phyloP scores from a whole-genome alignment of 108 stramenopile genomes.

The Parietichytrium sp. region DNA sequence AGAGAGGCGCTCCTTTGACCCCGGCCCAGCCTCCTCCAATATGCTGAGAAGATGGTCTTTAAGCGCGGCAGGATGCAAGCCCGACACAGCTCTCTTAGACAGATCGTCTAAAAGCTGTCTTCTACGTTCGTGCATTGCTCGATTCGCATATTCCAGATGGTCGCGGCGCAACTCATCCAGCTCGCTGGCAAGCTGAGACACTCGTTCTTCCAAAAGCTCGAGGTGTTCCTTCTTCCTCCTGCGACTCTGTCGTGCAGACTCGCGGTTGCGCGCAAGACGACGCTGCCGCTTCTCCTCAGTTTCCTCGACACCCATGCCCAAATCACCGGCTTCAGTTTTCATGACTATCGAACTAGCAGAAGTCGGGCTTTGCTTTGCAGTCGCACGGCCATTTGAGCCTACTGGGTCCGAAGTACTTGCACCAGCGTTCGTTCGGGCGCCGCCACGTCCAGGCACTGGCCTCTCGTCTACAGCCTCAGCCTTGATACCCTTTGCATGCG shows the following conservation, averaged over 20 bases:
- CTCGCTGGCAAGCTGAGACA: constrained; percentile 63
- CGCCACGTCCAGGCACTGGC: too few species aligned
- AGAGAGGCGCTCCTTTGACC: constrained; percentile 52
- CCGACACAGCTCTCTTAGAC: constrained; percentile 22
- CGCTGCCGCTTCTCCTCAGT: constrained; percentile 66
- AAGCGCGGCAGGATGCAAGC: constrained; percentile 28
- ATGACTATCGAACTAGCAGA: too few species aligned
- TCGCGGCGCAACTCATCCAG: constrained; percentile 75
- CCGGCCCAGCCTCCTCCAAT: constrained; percentile 8
- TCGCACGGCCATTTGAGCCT: too few species aligned
- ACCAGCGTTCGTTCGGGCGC: too few species aligned
- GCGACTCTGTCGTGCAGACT: constrained; percentile 84
- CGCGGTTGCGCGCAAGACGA: constrained; percentile 86
- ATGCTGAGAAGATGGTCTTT: neutral
- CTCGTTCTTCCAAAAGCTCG: constrained; percentile 83
- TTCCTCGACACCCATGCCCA: too few species aligned
- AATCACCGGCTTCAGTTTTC: too few species aligned
- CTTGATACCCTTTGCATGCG: too few species aligned
- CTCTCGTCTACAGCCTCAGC: too few species aligned
- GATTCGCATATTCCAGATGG: constrained; percentile 64
- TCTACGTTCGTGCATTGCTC: constrained; percentile 51
- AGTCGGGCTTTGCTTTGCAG: too few species aligned
- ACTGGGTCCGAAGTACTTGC: too few species aligned
- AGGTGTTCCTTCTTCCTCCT: constrained; percentile 86
- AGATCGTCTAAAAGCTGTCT: constrained; percentile 47